Evolutionary conservation across 305 asterid genomes (phyloP).

Genomic region (Solanum hybrid): DNA sequence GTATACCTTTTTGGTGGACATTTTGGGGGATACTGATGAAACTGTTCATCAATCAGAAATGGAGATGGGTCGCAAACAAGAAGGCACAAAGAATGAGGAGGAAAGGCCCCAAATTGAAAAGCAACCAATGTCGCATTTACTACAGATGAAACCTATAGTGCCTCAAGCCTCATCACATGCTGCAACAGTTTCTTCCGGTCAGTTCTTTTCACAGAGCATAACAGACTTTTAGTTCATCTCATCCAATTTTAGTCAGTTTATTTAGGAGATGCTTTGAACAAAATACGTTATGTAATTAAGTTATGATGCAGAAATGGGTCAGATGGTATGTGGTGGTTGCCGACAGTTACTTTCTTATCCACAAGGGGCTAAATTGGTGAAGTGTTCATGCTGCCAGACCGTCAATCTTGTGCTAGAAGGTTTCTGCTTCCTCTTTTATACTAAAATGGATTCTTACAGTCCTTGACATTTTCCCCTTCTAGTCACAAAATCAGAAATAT

Average conservation of each 20-base stretch:
- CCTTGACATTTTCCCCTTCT: neutral
- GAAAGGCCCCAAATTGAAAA: conserved; percentile 24
- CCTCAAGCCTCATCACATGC: conserved; percentile 24
- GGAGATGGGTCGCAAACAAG: conserved; percentile 36
- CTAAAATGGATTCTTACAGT: neutral
- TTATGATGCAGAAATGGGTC: conserved; percentile 51
- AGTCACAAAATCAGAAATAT: neutral
- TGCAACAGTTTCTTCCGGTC: conserved; percentile 42
- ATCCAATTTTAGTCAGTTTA: neutral
- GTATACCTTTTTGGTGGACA: neutral
- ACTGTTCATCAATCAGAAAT: conserved; percentile 16
- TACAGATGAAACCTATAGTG: conserved; percentile 29
- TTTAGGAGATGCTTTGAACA: neutral
- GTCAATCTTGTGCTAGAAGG: conserved; percentile 88
- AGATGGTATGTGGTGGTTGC: conserved; percentile 93
- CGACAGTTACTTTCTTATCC: conserved; percentile 65
- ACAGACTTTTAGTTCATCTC: neutral
- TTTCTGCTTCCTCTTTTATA: conserved; percentile 10
- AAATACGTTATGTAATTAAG: neutral
- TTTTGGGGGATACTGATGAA: neutral
- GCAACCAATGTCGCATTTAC: conserved; percentile 29
- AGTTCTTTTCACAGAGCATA: conserved; percentile 7
- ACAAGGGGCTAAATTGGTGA: conserved; percentile 69
- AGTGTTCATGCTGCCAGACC: conserved; percentile 76
- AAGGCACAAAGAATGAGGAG: conserved; percentile 23